These are phyloP conservation scores for Alternaria viburni DNA, from an alignment of 2,329 filamentous ascomycete species.

Conservation along the genomic window DNA sequence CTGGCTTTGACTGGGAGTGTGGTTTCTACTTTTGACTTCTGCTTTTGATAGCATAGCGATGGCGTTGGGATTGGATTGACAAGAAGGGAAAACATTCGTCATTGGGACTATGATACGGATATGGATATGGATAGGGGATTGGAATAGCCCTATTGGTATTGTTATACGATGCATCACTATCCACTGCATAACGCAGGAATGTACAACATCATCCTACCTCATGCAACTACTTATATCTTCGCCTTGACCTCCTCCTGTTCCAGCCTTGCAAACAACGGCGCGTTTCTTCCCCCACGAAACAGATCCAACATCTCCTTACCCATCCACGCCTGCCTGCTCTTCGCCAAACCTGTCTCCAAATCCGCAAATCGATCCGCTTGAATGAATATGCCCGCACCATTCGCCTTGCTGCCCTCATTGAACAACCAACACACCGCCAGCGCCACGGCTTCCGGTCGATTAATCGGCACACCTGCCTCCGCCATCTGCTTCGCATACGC, in stretches of 20 bases:
- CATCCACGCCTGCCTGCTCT: conserved; percentile 56
- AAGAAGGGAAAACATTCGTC: neutral
- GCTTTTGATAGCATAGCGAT: conserved; percentile 22
- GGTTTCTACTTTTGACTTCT: neutral
- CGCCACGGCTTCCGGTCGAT: conserved; percentile 54
- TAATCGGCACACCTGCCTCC: conserved; percentile 55
- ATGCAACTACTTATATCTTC: conserved; percentile 21
- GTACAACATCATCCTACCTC: neutral
- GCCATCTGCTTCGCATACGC: conserved; percentile 55
- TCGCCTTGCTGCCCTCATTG: conserved; percentile 51
- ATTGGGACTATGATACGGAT: neutral
- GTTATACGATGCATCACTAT: neutral
- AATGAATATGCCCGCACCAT: conserved; percentile 56
- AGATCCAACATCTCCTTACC: conserved; percentile 58
- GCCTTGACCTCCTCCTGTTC: conserved; percentile 23
- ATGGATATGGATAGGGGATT: neutral
- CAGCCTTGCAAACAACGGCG: conserved; percentile 40
- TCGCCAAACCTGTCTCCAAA: conserved; percentile 56
- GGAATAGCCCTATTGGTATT: neutral
- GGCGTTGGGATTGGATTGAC: conserved; percentile 13
- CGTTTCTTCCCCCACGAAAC: conserved; percentile 54
- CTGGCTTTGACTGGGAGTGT: neutral
- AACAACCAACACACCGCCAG: conserved; percentile 55
- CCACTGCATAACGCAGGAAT: neutral
- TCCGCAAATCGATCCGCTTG: conserved; percentile 54